Evolutionary conservation across 345 rosid genomes (phyloP).

Genomic region (Corymbia maculata): DNA sequence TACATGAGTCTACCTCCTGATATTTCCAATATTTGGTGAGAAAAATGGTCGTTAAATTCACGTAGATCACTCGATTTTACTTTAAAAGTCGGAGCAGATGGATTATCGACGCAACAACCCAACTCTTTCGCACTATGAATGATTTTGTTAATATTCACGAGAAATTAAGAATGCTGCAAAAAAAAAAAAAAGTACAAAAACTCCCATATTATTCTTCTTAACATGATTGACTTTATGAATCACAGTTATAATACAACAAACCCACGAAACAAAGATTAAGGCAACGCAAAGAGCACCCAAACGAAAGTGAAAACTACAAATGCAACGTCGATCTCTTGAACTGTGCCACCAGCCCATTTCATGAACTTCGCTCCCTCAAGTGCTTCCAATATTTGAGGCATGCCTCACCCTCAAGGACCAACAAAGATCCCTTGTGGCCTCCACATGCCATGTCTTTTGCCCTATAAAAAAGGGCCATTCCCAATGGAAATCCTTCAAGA

Average conservation of each 20-base stretch:
- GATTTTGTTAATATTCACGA: accelerated
- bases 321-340: neutral
- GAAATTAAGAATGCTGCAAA: neutral
- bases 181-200: neutral
- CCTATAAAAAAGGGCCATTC: neutral
- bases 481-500: neutral
- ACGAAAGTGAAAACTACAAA: neutral
- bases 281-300: neutral
- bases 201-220: neutral
- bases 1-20: neutral
- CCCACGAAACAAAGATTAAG: neutral
- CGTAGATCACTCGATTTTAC: neutral
- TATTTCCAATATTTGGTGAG: accelerated
- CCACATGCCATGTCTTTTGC: neutral
- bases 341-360: neutral
- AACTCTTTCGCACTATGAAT: accelerated
- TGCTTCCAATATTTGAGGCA: neutral
- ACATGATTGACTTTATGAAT: neutral
- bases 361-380: neutral
- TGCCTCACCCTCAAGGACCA: neutral
- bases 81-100: neutral
- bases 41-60: neutral
- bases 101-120: accelerated
- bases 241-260: neutral
- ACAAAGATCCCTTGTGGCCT: neutral